Percentiles rank a stretch among this genome's conserved stretches.
These are phyloP conservation scores for Durusdinium trenchii DNA, from an alignment of 73 alveolate species.

Conservation along the genomic window DNA sequence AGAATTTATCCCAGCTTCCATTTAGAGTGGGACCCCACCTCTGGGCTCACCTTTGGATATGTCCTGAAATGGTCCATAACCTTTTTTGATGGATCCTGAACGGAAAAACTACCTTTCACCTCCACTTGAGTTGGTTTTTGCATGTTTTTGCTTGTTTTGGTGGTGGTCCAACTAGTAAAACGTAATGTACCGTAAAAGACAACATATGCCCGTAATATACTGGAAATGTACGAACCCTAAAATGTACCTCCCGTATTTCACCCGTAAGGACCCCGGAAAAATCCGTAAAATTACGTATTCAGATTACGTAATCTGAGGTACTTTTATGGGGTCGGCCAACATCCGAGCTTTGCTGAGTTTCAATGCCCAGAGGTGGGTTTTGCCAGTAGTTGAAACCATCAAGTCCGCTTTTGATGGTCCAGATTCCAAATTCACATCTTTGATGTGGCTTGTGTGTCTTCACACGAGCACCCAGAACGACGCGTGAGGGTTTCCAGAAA, in stretches of 20 bases:
- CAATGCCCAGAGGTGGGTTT: neutral
- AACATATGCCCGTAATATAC: neutral
- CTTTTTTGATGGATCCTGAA: too few species aligned
- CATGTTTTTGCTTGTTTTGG: neutral
- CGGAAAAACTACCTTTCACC: too few species aligned
- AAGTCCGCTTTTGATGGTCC: neutral
- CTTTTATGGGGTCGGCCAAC: neutral
- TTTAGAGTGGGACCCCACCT: neutral
- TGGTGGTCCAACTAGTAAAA: neutral
- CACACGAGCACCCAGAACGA: neutral
- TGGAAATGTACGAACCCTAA: neutral
- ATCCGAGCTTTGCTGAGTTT: neutral
- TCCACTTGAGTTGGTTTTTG: neutral
- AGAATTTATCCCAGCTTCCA: neutral
- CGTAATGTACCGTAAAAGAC: neutral
- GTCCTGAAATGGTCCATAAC: neutral
- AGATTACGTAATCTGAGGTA: neutral
- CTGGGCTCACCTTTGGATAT: neutral
- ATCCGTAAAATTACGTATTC: neutral
- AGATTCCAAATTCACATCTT: neutral
- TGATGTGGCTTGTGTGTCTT: neutral
- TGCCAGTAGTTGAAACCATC: neutral
- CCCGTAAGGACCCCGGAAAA: neutral
- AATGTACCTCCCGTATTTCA: neutral
- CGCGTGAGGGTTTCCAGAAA: neutral